phyloP scores from a whole-genome alignment of 805 yeast species.

The Candida alai region DNA sequence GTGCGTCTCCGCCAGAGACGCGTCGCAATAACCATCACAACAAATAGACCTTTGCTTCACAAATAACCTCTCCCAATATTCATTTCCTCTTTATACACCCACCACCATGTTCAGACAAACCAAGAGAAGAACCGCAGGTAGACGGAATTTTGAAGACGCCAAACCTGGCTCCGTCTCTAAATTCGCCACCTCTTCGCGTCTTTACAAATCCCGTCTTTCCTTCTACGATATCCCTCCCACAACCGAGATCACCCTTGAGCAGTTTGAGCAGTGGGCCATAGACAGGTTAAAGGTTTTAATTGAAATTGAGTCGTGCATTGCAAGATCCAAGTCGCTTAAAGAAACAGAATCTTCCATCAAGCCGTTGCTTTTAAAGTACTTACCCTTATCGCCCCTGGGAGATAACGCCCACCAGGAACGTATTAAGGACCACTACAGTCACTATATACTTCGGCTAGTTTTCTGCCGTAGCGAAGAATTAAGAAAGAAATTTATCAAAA shows the following conservation, averaged over 20 bases:
- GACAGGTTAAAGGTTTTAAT: conserved; percentile 80
- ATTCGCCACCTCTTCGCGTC: conserved; percentile 14
- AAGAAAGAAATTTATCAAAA: conserved; percentile 69
- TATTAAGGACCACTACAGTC: conserved; percentile 88
- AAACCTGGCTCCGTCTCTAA: conserved; percentile 24
- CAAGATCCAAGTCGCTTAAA: conserved; percentile 57
- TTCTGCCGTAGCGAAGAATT: conserved; percentile 86
- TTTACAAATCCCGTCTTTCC: conserved; percentile 60
- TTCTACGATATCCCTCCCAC: conserved; percentile 76
- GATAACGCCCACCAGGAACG: conserved; percentile 54
- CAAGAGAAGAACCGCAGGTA: conserved; percentile 71
- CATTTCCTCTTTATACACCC: not conserved
- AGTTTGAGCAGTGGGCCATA: conserved; percentile 94
- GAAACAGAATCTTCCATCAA: conserved; percentile 65
- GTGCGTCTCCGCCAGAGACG: too few relatives aligned
- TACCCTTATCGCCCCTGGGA: conserved; percentile 47
- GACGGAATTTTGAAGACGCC: conserved; percentile 55
- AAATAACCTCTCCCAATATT: not conserved
- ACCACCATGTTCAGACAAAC: conserved; percentile 61
- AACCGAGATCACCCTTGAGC: conserved; percentile 84
- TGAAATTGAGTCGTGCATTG: conserved; percentile 74
- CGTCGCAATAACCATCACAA: too few relatives aligned
- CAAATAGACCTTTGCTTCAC: too few relatives aligned
- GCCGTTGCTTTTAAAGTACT: conserved; percentile 57
- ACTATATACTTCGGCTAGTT: conserved; percentile 81